Evolutionary conservation across 192 early-diverging fungal genomes (phyloP).

Genomic region (Coemansia sp.): DNA sequence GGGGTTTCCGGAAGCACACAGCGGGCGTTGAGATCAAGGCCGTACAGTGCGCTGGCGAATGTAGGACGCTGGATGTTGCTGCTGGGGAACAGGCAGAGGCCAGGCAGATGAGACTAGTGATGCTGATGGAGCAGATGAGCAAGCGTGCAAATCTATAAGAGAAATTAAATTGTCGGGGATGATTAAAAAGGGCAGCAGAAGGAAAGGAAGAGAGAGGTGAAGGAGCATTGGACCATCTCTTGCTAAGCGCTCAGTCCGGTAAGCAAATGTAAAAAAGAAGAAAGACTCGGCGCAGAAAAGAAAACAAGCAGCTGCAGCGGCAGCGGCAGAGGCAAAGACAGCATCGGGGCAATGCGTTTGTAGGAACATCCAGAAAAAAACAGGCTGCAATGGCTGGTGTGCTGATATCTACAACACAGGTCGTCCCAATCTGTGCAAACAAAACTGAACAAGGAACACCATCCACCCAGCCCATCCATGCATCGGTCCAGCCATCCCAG

Average conservation of each 20-base stretch:
- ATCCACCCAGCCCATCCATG: too few species aligned
- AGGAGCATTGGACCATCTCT: not conserved
- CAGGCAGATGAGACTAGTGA: not conserved
- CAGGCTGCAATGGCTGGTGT: conserved; percentile 1
- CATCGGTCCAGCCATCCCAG: too few species aligned
- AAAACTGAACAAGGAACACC: not conserved
- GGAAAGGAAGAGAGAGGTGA: not conserved
- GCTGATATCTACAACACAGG: not conserved
- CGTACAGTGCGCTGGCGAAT: not conserved
- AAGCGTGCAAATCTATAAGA: not conserved
- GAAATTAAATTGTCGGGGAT: not conserved
- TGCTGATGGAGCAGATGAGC: not conserved
- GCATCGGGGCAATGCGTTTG: not conserved
- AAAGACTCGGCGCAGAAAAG: not conserved
- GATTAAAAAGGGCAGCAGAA: not conserved
- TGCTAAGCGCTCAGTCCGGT: not conserved
- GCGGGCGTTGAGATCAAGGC: not conserved
- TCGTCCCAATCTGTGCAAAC: not conserved
- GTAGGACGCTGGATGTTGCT: not conserved
- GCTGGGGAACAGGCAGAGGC: not conserved
- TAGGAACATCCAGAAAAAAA: not conserved
- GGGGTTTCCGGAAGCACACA: not conserved
- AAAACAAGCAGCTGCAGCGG: not conserved
- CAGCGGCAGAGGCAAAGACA: too few species aligned
- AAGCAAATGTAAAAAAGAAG: not conserved